phyloP scores from a whole-genome alignment of 768 basidiomycete species.

The Omphalotus guepiniiformis region DNA sequence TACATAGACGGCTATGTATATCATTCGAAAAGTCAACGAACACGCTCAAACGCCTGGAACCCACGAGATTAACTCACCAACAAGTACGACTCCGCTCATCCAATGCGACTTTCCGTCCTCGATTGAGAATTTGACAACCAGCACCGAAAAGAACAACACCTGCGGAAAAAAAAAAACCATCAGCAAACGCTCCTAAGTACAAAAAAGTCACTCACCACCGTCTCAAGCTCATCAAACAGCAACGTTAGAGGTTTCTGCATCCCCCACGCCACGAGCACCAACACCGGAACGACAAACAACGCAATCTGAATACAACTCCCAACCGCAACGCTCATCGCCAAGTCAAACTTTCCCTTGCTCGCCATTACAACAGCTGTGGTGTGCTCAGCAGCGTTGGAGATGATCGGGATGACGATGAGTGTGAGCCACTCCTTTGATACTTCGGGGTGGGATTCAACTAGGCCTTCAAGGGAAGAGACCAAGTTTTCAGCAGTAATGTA shows the following conservation, averaged over 20 bases:
- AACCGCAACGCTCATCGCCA: slow-evolving; percentile 40
- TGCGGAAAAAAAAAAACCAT: neutral
- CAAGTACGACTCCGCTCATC: slow-evolving; percentile 38
- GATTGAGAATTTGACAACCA: slow-evolving; percentile 39
- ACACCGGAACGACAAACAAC: slow-evolving; percentile 36
- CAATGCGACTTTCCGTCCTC: slow-evolving; percentile 46
- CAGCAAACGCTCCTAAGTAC: neutral
- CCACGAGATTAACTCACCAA: slow-evolving; percentile 14
- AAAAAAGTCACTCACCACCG: slow-evolving; percentile 9
- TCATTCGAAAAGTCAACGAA: neutral
- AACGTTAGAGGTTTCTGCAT: slow-evolving; percentile 36
- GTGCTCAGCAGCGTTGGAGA: slow-evolving; percentile 39
- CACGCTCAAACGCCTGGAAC: neutral
- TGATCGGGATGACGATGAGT: slow-evolving; percentile 39
- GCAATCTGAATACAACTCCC: slow-evolving; percentile 42
- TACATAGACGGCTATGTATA: slow-evolving; percentile 26
- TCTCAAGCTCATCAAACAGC: slow-evolving; percentile 35
- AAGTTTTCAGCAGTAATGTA: slow-evolving; percentile 40
- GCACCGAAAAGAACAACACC: slow-evolving; percentile 36
- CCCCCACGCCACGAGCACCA: slow-evolving; percentile 36
- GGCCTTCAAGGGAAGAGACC: slow-evolving; percentile 36
- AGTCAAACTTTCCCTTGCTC: slow-evolving; percentile 37
- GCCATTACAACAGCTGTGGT: slow-evolving; percentile 39
- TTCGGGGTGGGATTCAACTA: slow-evolving; percentile 31
- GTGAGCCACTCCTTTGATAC: slow-evolving; percentile 44